Percentiles rank a stretch among this genome's conserved stretches.
These are phyloP conservation scores for Dalbergia cochinchinensis DNA, from an alignment of 306 rosid genomes.

Conservation along the genomic window DNA sequence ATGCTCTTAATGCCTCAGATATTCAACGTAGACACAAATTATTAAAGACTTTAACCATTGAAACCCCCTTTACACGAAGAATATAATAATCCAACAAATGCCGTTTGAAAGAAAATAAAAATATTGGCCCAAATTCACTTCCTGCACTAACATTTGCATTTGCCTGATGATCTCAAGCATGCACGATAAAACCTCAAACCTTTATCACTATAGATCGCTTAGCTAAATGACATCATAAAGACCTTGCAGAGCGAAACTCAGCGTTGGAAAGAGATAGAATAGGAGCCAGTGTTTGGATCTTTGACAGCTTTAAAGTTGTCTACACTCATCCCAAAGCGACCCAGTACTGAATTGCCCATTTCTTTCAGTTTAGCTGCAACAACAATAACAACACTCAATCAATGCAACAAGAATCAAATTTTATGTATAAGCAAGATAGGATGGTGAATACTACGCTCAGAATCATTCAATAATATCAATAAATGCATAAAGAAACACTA, in stretches of 20 bases:
- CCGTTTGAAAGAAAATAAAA: neutral
- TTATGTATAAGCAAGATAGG: conserved; percentile 4
- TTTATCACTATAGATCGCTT: conserved; percentile 8
- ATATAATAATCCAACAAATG: conserved; percentile 17
- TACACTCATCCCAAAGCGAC: conserved; percentile 91
- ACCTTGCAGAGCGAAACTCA: conserved; percentile 40
- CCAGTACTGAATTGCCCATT: conserved; percentile 88
- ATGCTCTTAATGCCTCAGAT: too few species aligned
- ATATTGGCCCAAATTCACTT: neutral
- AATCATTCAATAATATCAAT: neutral
- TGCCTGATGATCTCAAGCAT: conserved; percentile 23
- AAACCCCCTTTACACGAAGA: conserved; percentile 22
- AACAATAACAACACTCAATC: too few species aligned
- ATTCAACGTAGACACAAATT: too few species aligned
- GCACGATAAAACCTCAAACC: conserved; percentile 33
- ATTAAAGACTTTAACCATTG: too few species aligned
- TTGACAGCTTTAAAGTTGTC: conserved; percentile 91
- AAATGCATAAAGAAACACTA: neutral
- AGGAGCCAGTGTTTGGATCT: conserved; percentile 94
- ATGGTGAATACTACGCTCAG: neutral
- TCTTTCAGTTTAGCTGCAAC: conserved; percentile 84
- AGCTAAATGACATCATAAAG: conserved; percentile 27
- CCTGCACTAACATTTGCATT: conserved; percentile 31
- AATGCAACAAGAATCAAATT: conserved; percentile 18
- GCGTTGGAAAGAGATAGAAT: conserved; percentile 80